Evolutionary conservation across 2,329 filamentous ascomycete genomes (phyloP).

Genomic region (Trichoderma hamatum): DNA sequence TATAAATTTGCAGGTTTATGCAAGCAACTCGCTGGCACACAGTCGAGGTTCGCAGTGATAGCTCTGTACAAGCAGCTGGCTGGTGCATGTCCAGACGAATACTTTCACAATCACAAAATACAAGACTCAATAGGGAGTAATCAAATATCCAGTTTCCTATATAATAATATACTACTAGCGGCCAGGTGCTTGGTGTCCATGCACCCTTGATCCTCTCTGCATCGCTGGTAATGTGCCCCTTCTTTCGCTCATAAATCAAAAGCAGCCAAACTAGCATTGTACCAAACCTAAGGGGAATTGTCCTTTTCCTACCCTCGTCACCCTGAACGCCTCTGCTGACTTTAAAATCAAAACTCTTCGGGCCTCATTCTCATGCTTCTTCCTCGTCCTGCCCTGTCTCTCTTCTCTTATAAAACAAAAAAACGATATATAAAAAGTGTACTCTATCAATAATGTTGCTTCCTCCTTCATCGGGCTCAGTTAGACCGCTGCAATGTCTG

Average conservation of each 20-base stretch:
- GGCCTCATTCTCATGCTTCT: background rate
- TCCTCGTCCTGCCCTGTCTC: background rate
- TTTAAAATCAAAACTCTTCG: constrained; percentile 17
- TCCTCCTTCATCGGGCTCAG: background rate
- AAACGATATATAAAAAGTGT: background rate
- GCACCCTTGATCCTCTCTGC: background rate
- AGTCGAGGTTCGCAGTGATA: too few species aligned
- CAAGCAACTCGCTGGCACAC: too few species aligned
- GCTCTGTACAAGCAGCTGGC: too few species aligned
- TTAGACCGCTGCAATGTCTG: background rate
- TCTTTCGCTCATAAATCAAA: background rate
- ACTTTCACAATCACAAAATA: background rate
- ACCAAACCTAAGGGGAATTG: constrained; percentile 35
- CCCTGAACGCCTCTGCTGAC: constrained; percentile 31
- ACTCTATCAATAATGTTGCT: background rate
- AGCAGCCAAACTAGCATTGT: constrained; percentile 18
- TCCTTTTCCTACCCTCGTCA: constrained; percentile 29
- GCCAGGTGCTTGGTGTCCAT: background rate
- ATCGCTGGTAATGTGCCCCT: background rate
- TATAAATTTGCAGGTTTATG: too few species aligned
- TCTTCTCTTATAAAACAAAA: background rate
- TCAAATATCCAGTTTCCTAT: background rate
- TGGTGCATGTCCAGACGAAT: too few species aligned
- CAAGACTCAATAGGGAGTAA: background rate
- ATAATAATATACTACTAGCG: background rate